Percentiles rank a stretch among this genome's conserved stretches.
These are phyloP conservation scores for Candida pseudofarinosa DNA, from an alignment of 805 yeast species.

Conservation along the genomic window DNA sequence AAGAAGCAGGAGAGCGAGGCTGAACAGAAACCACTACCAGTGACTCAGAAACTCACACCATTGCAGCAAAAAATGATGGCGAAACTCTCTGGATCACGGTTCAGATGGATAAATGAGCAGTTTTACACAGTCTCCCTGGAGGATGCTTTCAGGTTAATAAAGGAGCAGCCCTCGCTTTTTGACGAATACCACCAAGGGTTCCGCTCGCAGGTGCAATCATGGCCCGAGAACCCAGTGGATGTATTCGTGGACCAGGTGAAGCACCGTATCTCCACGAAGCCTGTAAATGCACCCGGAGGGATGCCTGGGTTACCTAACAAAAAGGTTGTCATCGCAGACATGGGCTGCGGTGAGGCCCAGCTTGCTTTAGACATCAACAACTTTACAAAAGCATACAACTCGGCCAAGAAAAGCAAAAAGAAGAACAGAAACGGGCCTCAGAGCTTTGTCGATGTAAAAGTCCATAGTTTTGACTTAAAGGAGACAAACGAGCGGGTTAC, in stretches of 20 bases:
- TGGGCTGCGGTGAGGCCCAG: conserved; percentile 99
- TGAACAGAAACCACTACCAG: conserved; percentile 12
- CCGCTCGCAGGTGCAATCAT: conserved; percentile 87
- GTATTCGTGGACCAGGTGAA: conserved; percentile 73
- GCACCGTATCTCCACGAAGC: conserved; percentile 48
- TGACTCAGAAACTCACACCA: conserved; percentile 58
- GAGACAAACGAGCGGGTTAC: conserved; percentile 86
- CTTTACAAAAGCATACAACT: conserved; percentile 35
- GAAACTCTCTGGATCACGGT: conserved; percentile 89
- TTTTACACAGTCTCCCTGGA: conserved; percentile 83
- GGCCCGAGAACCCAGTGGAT: conserved; percentile 99
- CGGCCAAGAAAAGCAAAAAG: conserved; percentile 25
- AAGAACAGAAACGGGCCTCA: conserved; percentile 16
- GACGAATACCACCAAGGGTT: conserved; percentile 96
- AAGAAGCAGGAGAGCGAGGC: conserved; percentile 6
- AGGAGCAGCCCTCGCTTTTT: conserved; percentile 80
- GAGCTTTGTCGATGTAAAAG: conserved; percentile 47
- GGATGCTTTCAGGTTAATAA: conserved; percentile 67
- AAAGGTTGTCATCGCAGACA: conserved; percentile 83
- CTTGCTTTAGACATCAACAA: conserved; percentile 63
- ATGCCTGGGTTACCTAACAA: conserved; percentile 69
- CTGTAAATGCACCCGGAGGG: conserved; percentile 95
- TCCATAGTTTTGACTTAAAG: conserved; percentile 89
- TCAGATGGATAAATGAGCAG: conserved; percentile 97
- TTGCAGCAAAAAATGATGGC: conserved; percentile 94